Percentiles rank a stretch among this genome's conserved stretches.
Conservation (phyloP, 169 alveolate species). For the Plasmodium chabaudi region DNA sequence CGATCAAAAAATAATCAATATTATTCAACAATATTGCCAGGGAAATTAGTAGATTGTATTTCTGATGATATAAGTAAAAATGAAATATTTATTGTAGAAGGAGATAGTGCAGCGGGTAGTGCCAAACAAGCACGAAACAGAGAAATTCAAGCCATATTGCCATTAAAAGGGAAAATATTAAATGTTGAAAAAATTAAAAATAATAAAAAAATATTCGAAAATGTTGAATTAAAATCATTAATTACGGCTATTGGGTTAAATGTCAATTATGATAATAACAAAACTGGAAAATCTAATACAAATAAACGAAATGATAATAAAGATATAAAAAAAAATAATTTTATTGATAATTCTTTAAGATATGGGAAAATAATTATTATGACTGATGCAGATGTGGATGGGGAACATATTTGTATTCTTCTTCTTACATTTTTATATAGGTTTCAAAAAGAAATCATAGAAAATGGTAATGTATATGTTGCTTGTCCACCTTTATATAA, state of each 20-base stretch:
- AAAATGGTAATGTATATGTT: conserved; percentile 83
- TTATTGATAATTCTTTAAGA: conserved; percentile 65
- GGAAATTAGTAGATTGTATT: conserved; percentile 87
- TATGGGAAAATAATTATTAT: conserved; percentile 86
- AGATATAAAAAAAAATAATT: conserved; percentile 33
- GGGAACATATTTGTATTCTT: conserved; percentile 85
- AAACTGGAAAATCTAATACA: conserved; percentile 15
- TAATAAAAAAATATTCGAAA: conserved; percentile 81
- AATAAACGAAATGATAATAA: conserved; percentile 36
- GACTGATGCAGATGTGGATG: conserved; percentile 91
- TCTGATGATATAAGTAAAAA: conserved; percentile 76
- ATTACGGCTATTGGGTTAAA: conserved; percentile 77
- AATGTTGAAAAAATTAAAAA: conserved; percentile 85
- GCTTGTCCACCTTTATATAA: conserved; percentile 89
- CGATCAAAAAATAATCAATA: conserved; percentile 81
- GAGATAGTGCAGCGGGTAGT: conserved; percentile 90
- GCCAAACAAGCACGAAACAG: conserved; percentile 89
- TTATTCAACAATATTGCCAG: conserved; percentile 78
- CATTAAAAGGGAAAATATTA: conserved; percentile 88
- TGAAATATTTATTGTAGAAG: conserved; percentile 89
- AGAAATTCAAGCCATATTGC: conserved; percentile 87
- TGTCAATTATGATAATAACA: conserved; percentile 54
- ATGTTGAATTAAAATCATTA: conserved; percentile 81
- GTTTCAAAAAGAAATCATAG: conserved; percentile 80
- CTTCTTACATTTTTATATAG: conserved; percentile 85